Evolutionary conservation across 768 basidiomycete species (phyloP).

Genomic region (Pleurotus eryngii): DNA sequence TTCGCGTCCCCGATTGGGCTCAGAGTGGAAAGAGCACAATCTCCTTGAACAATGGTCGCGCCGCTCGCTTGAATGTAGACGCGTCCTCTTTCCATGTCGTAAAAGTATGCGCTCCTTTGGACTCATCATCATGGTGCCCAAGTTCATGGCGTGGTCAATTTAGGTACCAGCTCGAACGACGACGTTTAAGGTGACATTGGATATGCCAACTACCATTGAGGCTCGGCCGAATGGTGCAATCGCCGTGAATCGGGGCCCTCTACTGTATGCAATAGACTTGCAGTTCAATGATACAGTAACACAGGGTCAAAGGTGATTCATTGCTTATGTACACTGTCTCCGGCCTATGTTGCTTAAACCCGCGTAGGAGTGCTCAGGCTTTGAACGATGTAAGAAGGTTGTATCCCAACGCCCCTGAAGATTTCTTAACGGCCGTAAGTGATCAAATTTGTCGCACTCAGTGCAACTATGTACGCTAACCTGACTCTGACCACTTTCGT

Average conservation of each 20-base stretch:
- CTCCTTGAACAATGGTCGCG: conserved; percentile 23
- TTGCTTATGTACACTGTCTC: not conserved
- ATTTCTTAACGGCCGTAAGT: conserved; percentile 33
- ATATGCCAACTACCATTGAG: conserved; percentile 32
- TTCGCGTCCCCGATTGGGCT: conserved; percentile 38
- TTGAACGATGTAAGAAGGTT: conserved; percentile 28
- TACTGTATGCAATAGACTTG: conserved; percentile 37
- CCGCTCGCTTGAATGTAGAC: conserved; percentile 21
- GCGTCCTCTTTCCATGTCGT: conserved; percentile 29
- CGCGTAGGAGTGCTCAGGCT: conserved; percentile 33
- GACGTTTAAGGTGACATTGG: conserved; percentile 25
- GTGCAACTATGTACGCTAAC: too few species aligned
- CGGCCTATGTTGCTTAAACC: too few species aligned
- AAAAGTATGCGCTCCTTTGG: conserved; percentile 15
- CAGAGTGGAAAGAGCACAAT: conserved; percentile 32
- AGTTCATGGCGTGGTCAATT: too few species aligned
- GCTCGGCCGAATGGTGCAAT: conserved; percentile 32
- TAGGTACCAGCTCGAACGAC: conserved; percentile 25
- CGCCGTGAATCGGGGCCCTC: conserved; percentile 32
- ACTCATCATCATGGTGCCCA: too few species aligned
- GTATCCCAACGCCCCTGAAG: conserved; percentile 32
- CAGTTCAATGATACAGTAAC: conserved; percentile 29
- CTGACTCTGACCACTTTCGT: not conserved
- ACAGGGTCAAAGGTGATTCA: conserved; percentile 27
- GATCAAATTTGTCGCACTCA: not conserved